phyloP scores from a whole-genome alignment of 1,284 basidiomycete genomes.

The Xerocomus nothofagi region DNA sequence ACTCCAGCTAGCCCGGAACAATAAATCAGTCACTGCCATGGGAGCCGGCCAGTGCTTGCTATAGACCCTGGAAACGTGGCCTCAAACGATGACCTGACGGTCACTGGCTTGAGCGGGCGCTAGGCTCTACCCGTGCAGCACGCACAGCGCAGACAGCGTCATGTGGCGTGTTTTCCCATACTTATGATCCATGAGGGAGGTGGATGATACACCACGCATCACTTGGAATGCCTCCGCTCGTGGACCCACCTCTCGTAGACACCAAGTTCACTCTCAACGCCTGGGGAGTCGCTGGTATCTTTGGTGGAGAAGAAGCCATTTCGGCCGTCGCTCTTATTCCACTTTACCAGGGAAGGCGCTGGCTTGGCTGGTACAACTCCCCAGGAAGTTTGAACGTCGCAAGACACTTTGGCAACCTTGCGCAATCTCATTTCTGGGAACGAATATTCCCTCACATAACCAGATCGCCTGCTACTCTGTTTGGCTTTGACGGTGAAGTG shows the following conservation, averaged over 20 bases:
- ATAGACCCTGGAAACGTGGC: background rate
- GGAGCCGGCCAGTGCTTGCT: too few species aligned
- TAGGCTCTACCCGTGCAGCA: background rate
- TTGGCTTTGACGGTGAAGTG: constrained; percentile 28
- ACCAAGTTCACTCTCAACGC: constrained; percentile 26
- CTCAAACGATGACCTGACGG: background rate
- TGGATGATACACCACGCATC: background rate
- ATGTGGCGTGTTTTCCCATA: background rate
- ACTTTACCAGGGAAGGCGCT: constrained; percentile 29
- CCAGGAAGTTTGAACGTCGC: constrained; percentile 34
- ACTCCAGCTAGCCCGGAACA: background rate
- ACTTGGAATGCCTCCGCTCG: constrained; percentile 16
- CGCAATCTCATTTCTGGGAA: constrained; percentile 28
- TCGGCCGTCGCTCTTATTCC: constrained; percentile 32
- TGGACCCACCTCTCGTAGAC: constrained; percentile 6
- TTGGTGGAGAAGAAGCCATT: constrained; percentile 36
- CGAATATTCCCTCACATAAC: constrained; percentile 27
- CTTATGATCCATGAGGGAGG: background rate
- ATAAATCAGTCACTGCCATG: background rate
- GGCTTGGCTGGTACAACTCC: constrained; percentile 39
- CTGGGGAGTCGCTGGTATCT: constrained; percentile 31
- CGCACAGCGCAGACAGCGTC: background rate
- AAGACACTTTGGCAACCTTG: constrained; percentile 28
- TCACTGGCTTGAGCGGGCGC: background rate
- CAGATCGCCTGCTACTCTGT: constrained; percentile 22